Conservation (phyloP, 192 early-diverging fungal species). For the Phycomyces nitens region DNA sequence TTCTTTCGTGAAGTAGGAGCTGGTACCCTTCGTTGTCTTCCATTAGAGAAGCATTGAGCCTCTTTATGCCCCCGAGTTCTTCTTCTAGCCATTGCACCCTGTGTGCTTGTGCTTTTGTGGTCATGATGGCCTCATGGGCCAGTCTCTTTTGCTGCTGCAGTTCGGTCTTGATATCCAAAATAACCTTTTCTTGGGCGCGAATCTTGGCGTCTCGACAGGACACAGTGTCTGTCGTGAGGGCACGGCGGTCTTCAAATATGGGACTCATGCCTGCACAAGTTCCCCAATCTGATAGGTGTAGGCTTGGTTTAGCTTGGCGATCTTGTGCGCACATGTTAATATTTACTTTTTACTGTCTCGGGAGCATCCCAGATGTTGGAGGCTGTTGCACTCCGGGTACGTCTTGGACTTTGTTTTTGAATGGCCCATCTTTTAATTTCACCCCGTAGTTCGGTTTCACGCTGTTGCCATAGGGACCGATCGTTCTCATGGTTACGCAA, state of each 20-base stretch:
- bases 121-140: slow-evolving; percentile 23
- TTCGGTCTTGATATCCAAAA: slow-evolving; percentile 37
- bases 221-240: not conserved
- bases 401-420: slow-evolving; percentile 28
- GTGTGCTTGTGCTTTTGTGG: slow-evolving; percentile 32
- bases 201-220: slow-evolving; percentile 13
- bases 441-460: slow-evolving; percentile 36
- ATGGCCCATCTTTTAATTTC: slow-evolving; percentile 14
- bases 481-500: slow-evolving; percentile 37
- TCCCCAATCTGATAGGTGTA: not conserved
- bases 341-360: slow-evolving; percentile 1
- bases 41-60: slow-evolving; percentile 64
- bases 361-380: slow-evolving; percentile 6
- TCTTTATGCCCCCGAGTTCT: slow-evolving; percentile 53
- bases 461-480: slow-evolving; percentile 38
- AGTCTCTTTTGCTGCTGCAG: slow-evolving; percentile 30
- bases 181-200: slow-evolving; percentile 29
- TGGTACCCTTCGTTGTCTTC: slow-evolving; percentile 83
- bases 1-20: slow-evolving; percentile 67
- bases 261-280: not conserved
- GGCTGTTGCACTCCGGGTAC: slow-evolving; percentile 24
- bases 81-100: slow-evolving; percentile 44
- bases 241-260: not conserved
- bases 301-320: slow-evolving; percentile 7
- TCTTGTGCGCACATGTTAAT: slow-evolving; percentile 9